Evolutionary conservation across 306 rosid species (phyloP), one percentile per base, ranked within the genome.

Genomic region (Castanopsis chinensis): DNA sequence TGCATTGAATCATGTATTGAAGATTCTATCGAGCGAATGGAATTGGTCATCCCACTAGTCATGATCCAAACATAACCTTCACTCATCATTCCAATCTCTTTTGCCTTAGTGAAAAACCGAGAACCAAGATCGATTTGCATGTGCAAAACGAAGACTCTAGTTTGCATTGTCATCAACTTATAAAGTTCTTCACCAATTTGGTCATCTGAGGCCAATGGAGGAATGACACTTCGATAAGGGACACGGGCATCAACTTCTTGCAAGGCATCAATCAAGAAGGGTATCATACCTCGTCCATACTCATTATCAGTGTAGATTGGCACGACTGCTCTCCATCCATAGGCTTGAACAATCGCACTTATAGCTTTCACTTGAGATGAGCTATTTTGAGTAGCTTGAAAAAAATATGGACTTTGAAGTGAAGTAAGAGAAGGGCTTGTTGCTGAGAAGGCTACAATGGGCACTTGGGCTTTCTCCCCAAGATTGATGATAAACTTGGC

Each of bases 101-200:
- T 18, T 18, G 84, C 87, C n/a, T 72, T 84, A 61, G 69, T 18
- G 0, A 84, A 80, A 30, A 80, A 67, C 13, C 32, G 52, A 49
- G 65, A 56, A 4, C 82, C 84, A 17, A 73, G 79, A 58, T 33
- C 12, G 6, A n/a, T 3, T 3, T 41, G 2, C 82, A 84, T 51
- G 21, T 84, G 87, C 13, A 84, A 56, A 4, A 80, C 35, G 41
- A 84, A 84, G 28, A 80, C 87, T 72, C 87, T 84, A 2, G 84
- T 84, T 56, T 72, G 80, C 84, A 80, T 76, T 1, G 74, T 68
- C 79, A 56, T 80, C n/a, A 80, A 51, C 76, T 76, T 84, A 54
- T 56, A 76, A 14, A 80, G 87, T 73, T 84, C 84, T 52, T 6
- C 55, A 4, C 1, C 5, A 58, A 84, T 63, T 0, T 76, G 45